These are phyloP conservation scores for Kwoniella dendrophila DNA, from an alignment of 768 basidiomycete genomes.

Conservation along the genomic window DNA sequence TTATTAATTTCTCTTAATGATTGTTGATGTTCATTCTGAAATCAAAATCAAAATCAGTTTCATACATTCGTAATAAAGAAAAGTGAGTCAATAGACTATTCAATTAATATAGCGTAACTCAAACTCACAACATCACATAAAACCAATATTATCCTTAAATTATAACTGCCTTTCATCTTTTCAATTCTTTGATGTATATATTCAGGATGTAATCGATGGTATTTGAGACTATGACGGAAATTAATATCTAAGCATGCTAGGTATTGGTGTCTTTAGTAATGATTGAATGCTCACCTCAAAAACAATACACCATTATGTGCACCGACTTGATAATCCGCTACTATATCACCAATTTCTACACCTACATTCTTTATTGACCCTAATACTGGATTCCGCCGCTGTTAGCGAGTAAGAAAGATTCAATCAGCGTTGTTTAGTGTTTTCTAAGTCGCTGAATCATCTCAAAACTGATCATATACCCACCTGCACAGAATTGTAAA, in stretches of 20 bases:
- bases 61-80: not conserved
- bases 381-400: slow-evolving; percentile 89
- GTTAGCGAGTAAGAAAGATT: not conserved
- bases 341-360: slow-evolving; percentile 92
- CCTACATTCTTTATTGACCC: slow-evolving; percentile 82
- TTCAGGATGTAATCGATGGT: slow-evolving; percentile 95
- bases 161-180: slow-evolving; percentile 77
- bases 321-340: slow-evolving; percentile 93
- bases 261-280: not conserved
- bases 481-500: slow-evolving; percentile 53
- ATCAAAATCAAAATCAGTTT: not conserved
- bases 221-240: slow-evolving; percentile 68
- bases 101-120: slow-evolving; percentile 26
- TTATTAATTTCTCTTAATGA: slow-evolving; percentile 91
- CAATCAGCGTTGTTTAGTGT: too few species aligned
- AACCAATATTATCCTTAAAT: slow-evolving; percentile 79
- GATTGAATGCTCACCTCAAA: slow-evolving; percentile 70
- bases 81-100: not conserved
- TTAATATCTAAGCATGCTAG: not conserved
- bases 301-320: slow-evolving; percentile 88
- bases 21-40: slow-evolving; percentile 84
- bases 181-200: slow-evolving; percentile 91
- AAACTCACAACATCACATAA: slow-evolving; percentile 83
- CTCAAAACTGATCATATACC: not conserved
- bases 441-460: too few species aligned